Base-by-base conservation (phyloP, 805 yeast species). In the Myxozyma geophila region DNA sequence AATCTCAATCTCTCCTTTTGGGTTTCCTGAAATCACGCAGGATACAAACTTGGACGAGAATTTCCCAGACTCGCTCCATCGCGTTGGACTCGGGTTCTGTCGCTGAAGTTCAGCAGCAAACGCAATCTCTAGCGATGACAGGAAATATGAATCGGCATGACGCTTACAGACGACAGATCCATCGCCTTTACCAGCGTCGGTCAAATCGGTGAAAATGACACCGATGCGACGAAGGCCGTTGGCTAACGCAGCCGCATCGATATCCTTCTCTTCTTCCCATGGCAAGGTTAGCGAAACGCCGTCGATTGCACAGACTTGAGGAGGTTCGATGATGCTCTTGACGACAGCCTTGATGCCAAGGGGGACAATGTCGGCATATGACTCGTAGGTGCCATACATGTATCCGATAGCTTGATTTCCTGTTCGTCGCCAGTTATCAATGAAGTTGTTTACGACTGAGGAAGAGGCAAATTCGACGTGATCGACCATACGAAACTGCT, bases 291-390 rank as follows among this genome's bases (percentile, higher is more conserved):
- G 75, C 0, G 90, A 83, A 21, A 95, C 71, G 0, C 98, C 98
- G 76, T 95, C 99, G 56, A 84, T 82, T 70, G 89, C 96, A 69
- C 88, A 92, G 1, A 81, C 78, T 75, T 95, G 99, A 7, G 96
- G 88, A 0, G 98, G 96, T 74, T 95, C 99, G 76, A 89, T 90
- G 28, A 95, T 91, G 1, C 96, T 93, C 71, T 93, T 95, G 1
- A 95, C 97, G 49, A 88, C 90, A 1, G 96, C 98, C 75, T 92
- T 93, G 60, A 92, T 87, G 1, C 99, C 99, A 35, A 95, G 78
- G 0, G 99, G 99, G 0, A 89, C 95, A 17, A n/a, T 40, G 70
- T 87, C 82, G 36, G 88, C 92, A 73, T 90, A 92, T 51, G 78
- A 78, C 69, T 85, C 88, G 74, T 92, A 95, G 7, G 82, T 79